Percentiles rank a stretch among this genome's conserved stretches.
Evolutionary conservation across 306 rosid genomes (phyloP).

Genomic region (Calophaca sinica): DNA sequence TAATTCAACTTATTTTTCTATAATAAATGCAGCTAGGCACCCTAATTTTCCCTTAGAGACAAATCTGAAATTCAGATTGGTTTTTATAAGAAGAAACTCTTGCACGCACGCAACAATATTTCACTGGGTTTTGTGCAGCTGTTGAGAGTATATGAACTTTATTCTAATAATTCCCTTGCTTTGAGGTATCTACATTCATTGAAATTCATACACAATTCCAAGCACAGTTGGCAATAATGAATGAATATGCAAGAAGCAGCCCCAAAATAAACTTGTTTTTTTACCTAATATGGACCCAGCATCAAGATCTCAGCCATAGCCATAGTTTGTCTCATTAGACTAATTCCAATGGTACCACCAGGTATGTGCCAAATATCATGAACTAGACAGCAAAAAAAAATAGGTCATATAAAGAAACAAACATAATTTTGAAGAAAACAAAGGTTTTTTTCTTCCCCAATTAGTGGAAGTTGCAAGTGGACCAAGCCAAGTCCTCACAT

Average conservation of each 20-base stretch:
- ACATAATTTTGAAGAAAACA: constrained; percentile 47
- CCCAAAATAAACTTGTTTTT: constrained; percentile 23
- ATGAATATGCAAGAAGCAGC: constrained; percentile 33
- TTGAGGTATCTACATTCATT: constrained; percentile 49
- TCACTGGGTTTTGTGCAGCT: constrained; percentile 5
- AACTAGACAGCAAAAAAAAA: neutral
- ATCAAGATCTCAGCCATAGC: constrained; percentile 40
- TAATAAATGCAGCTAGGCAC: constrained; percentile 22
- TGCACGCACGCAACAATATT: too few relatives aligned
- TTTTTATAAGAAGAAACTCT: constrained; percentile 11
- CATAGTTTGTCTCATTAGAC: constrained; percentile 44
- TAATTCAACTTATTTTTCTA: constrained; percentile 34
- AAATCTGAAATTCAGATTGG: constrained; percentile 37
- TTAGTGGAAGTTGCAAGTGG: constrained; percentile 22
- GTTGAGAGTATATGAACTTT: constrained; percentile 20
- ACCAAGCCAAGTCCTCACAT: constrained; percentile 22
- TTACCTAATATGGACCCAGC: constrained; percentile 50
- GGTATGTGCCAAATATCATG: constrained; percentile 17
- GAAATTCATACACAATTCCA: constrained; percentile 43
- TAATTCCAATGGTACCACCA: constrained; percentile 8
- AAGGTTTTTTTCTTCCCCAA: neutral
- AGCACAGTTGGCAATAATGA: constrained; percentile 36
- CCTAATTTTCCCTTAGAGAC: constrained; percentile 34
- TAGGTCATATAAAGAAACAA: constrained; percentile 36
- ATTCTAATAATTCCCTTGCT: constrained; percentile 50